These are phyloP conservation scores for Boletus insuetus DNA, from an alignment of 768 basidiomycete species.

Conservation along the genomic window DNA sequence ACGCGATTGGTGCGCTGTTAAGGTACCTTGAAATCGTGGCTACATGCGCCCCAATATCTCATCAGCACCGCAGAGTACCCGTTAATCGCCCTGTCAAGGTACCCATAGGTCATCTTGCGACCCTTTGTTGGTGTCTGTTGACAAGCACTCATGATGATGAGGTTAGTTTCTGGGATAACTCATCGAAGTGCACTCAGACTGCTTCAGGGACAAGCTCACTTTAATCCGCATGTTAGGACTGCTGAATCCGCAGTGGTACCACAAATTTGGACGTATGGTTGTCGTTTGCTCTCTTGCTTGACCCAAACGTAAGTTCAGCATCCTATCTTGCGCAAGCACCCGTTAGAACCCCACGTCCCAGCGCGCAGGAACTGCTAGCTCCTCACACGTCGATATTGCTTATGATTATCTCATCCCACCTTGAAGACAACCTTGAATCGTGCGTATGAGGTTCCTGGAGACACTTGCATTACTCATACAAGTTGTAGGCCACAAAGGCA, in stretches of 20 bases:
- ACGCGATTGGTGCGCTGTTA: conserved; percentile 53
- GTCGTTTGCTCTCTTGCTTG: conserved; percentile 48
- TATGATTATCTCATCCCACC: conserved; percentile 51
- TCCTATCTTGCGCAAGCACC: background rate
- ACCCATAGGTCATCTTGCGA: conserved; percentile 61
- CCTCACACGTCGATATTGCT: conserved; percentile 56
- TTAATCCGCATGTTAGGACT: conserved; percentile 49
- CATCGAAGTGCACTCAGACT: conserved; percentile 1
- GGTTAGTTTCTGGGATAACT: conserved; percentile 26
- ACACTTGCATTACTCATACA: conserved; percentile 6
- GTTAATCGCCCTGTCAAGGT: conserved; percentile 62
- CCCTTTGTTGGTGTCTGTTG: conserved; percentile 51
- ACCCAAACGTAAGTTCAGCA: conserved; percentile 43
- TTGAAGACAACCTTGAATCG: conserved; percentile 55
- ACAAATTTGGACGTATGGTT: conserved; percentile 52
- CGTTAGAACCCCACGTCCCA: conserved; percentile 25
- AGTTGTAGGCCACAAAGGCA: conserved; percentile 36
- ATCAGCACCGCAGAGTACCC: conserved; percentile 40
- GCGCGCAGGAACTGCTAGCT: conserved; percentile 51
- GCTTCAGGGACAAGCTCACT: conserved; percentile 44
- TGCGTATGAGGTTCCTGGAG: conserved; percentile 30
- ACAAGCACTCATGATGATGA: conserved; percentile 46
- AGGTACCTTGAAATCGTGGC: conserved; percentile 35
- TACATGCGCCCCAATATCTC: background rate
- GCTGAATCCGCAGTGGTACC: conserved; percentile 51